These are phyloP conservation scores for Colletotrichum lindemuthianum DNA, from an alignment of 2,329 filamentous ascomycete genomes.

Conservation along the genomic window DNA sequence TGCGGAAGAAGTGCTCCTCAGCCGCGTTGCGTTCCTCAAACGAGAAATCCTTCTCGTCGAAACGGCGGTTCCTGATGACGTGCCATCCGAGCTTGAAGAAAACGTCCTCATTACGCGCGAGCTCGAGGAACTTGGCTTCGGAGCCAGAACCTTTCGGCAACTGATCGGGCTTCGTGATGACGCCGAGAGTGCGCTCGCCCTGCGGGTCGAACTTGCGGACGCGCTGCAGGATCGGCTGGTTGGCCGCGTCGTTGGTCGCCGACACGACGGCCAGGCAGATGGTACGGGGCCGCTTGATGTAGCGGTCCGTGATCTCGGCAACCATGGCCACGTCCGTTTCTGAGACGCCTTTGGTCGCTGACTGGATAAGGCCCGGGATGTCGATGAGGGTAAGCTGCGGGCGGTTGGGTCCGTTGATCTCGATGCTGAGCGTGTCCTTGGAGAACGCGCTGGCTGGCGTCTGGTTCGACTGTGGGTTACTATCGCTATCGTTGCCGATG, in stretches of 20 bases:
- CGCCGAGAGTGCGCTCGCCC: slow-evolving; percentile 57
- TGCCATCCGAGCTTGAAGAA: slow-evolving; percentile 53
- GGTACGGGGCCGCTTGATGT: slow-evolving; percentile 65
- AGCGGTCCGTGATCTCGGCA: slow-evolving; percentile 58
- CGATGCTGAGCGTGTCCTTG: slow-evolving; percentile 58
- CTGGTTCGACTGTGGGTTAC: not conserved
- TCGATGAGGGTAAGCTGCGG: slow-evolving; percentile 68
- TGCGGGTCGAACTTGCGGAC: slow-evolving; percentile 30
- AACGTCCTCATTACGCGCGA: slow-evolving; percentile 57
- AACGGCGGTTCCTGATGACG: slow-evolving; percentile 32
- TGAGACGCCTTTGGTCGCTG: slow-evolving; percentile 57
- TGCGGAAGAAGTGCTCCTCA: slow-evolving; percentile 55
- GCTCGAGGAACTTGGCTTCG: slow-evolving; percentile 50
- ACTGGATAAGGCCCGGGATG: slow-evolving; percentile 65
- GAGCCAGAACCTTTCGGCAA: slow-evolving; percentile 46
- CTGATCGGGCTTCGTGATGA: slow-evolving; percentile 62
- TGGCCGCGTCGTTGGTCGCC: slow-evolving; percentile 58
- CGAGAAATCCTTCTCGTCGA: slow-evolving; percentile 1
- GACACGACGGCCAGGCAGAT: slow-evolving; percentile 70
- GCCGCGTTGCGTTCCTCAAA: slow-evolving; percentile 47
- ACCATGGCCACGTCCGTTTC: slow-evolving; percentile 56
- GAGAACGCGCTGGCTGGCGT: slow-evolving; percentile 47
- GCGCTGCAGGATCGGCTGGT: slow-evolving; percentile 8
- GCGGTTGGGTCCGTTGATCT: slow-evolving; percentile 57
- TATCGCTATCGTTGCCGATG: slow-evolving; percentile 44